Conservation (phyloP, 179 eudicot species). For the Heliamphora pulchella region DNA sequence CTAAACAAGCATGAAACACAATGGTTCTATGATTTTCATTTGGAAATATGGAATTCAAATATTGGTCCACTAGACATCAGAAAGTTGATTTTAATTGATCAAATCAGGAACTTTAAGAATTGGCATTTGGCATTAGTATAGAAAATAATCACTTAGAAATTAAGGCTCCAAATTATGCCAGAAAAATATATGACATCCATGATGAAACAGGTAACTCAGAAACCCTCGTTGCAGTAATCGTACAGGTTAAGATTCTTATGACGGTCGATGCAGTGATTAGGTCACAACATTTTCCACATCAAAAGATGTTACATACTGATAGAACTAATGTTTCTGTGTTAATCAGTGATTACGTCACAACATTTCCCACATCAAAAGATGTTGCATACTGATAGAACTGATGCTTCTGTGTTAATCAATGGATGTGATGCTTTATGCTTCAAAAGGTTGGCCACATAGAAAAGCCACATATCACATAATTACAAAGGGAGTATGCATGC, state of each 20-base stretch:
- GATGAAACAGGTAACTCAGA: not conserved
- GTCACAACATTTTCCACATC: not conserved
- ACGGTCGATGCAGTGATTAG: not conserved
- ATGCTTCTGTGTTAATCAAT: not conserved
- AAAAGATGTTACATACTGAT: not conserved
- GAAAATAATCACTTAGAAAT: not conserved
- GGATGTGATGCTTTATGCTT: not conserved
- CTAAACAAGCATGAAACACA: constrained; percentile 29
- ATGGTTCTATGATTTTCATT: not conserved
- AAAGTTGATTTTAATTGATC: not conserved
- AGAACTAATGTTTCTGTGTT: not conserved
- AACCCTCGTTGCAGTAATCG: not conserved
- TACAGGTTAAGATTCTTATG: not conserved
- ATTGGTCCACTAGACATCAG: not conserved
- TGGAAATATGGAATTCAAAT: not conserved
- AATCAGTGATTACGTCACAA: not conserved
- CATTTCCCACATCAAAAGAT: not conserved
- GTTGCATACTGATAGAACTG: not conserved
- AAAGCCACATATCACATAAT: too few relatives aligned
- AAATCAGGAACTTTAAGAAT: constrained; percentile 5
- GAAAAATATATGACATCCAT: not conserved
- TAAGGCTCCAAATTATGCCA: not conserved
- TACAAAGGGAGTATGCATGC: not conserved
- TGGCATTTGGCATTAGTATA: not conserved
- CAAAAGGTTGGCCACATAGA: not conserved